Conservation (phyloP, 208 protist genomes). For the Trypanosoma mega region DNA sequence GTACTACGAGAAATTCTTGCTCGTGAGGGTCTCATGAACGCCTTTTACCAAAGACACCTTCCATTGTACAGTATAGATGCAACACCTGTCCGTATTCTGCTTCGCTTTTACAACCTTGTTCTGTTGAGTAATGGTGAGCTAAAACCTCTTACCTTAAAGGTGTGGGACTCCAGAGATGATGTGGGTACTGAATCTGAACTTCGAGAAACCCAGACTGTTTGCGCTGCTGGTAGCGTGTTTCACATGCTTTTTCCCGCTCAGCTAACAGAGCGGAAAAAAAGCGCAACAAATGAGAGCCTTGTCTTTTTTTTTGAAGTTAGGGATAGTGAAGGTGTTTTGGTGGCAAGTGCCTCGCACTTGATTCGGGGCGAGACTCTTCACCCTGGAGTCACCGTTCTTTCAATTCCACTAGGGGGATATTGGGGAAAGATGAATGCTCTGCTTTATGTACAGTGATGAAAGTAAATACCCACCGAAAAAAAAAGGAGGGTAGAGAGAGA, state of each 20-base stretch:
- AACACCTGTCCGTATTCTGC: not conserved
- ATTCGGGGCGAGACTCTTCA: slow-evolving; percentile 8
- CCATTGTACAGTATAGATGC: not conserved
- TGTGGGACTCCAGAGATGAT: slow-evolving; percentile 27
- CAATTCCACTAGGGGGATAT: slow-evolving; percentile 20
- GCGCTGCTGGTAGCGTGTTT: slow-evolving; percentile 26
- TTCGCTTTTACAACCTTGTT: slow-evolving; percentile 27
- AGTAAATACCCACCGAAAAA: not conserved
- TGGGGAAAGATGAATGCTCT: slow-evolving; percentile 29
- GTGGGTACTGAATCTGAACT: slow-evolving; percentile 14
- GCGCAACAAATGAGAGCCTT: slow-evolving; percentile 5
- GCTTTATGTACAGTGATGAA: slow-evolving; percentile 18
- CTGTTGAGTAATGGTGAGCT: slow-evolving; percentile 13
- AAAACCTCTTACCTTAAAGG: slow-evolving; percentile 5
- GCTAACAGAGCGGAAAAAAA: slow-evolving; percentile 10
- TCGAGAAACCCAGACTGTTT: slow-evolving; percentile 23
- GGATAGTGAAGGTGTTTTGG: slow-evolving; percentile 9
- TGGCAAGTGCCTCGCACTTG: slow-evolving; percentile 30
- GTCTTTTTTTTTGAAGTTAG: slow-evolving; percentile 32
- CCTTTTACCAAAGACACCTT: not conserved
- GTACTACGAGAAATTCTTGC: slow-evolving; percentile 33
- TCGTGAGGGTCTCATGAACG: slow-evolving; percentile 17
- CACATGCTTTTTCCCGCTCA: slow-evolving; percentile 19
- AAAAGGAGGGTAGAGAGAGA: not conserved
- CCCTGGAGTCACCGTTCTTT: slow-evolving; percentile 14